Conservation (phyloP, 495 filamentous ascomycete species). For the Penicillium samsonianum region DNA sequence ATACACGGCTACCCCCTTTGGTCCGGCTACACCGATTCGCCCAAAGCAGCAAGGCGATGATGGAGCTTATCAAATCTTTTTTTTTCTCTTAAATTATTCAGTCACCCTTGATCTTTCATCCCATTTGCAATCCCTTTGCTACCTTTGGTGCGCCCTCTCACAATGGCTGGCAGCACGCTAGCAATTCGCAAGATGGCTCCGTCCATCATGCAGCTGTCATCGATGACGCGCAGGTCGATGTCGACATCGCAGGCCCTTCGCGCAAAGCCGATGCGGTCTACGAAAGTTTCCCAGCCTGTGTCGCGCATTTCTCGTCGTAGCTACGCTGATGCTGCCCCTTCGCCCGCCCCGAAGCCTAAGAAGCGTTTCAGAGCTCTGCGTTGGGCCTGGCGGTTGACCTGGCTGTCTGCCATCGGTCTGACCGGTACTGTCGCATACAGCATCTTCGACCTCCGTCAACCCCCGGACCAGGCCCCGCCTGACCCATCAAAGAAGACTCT, state of each 20-base stretch:
- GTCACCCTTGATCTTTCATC: slow-evolving; percentile 12
- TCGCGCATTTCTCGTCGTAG: slow-evolving; percentile 41
- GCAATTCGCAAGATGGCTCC: slow-evolving; percentile 41
- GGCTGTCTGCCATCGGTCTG: slow-evolving; percentile 66
- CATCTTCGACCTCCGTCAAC: slow-evolving; percentile 79
- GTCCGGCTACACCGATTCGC: slow-evolving; percentile 44
- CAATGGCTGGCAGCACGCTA: slow-evolving; percentile 46
- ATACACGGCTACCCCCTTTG: slow-evolving; percentile 9
- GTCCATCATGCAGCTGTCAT: slow-evolving; percentile 42
- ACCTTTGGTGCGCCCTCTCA: slow-evolving; percentile 20
- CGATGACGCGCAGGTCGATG: slow-evolving; percentile 45
- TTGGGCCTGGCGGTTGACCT: slow-evolving; percentile 77
- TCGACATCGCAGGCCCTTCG: slow-evolving; percentile 31
- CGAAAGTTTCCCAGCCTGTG: slow-evolving; percentile 25
- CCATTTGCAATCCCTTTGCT: slow-evolving; percentile 20
- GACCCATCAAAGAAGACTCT: slow-evolving; percentile 95
- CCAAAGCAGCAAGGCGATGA: slow-evolving; percentile 40
- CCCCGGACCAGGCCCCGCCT: slow-evolving; percentile 74
- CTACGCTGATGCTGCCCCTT: slow-evolving; percentile 45
- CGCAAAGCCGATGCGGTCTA: slow-evolving; percentile 31
- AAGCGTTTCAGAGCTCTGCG: slow-evolving; percentile 54
- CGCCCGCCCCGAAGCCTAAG: slow-evolving; percentile 44
- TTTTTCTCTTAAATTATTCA: slow-evolving; percentile 23
- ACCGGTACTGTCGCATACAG: slow-evolving; percentile 72
- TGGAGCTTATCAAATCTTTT: slow-evolving; percentile 29